Percentiles rank a stretch among this genome's conserved stretches.
These are phyloP conservation scores for Logfia minima DNA, from an alignment of 129 eudicot species.

Conservation along the genomic window DNA sequence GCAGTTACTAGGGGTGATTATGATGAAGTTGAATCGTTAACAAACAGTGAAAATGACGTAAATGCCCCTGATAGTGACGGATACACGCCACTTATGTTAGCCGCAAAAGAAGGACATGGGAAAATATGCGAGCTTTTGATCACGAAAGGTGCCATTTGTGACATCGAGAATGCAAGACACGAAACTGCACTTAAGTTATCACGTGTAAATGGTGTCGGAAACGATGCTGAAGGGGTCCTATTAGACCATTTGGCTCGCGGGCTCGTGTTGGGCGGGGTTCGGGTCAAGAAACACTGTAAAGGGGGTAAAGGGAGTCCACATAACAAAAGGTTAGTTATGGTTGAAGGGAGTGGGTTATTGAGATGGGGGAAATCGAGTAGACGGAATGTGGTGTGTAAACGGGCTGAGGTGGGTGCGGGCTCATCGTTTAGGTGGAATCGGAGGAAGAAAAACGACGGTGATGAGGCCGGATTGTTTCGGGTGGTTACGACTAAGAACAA, in stretches of 20 bases:
- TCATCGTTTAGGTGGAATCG: conserved; percentile 50
- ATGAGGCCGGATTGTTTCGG: conserved; percentile 66
- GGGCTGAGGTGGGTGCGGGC: conserved; percentile 72
- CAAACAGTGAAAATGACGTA: conserved; percentile 39
- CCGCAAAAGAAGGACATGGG: conserved; percentile 64
- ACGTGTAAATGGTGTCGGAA: conserved; percentile 38
- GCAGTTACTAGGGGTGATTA: conserved; percentile 54
- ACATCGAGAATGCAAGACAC: conserved; percentile 45
- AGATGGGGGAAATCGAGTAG: conserved; percentile 76
- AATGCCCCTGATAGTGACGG: conserved; percentile 57
- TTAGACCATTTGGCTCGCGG: conserved; percentile 65
- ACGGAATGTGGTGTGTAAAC: conserved; percentile 71
- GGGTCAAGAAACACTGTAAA: conserved; percentile 68
- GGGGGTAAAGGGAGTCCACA: conserved; percentile 76
- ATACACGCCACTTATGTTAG: conserved; percentile 83
- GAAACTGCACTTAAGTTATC: conserved; percentile 71
- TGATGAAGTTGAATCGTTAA: conserved; percentile 33
- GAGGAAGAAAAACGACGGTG: conserved; percentile 53
- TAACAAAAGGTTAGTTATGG: conserved; percentile 61
- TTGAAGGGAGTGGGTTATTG: conserved; percentile 45
- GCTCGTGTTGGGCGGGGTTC: conserved; percentile 55
- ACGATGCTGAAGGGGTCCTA: conserved; percentile 51
- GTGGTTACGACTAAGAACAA: conserved; percentile 67
- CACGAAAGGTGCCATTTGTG: conserved; percentile 57
- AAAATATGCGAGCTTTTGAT: conserved; percentile 58